A percentile compares a stretch with the other conserved stretches of the same genome.
These are phyloP conservation scores for Lactarius indigo DNA, from an alignment of 768 basidiomycete genomes.

Conservation along the genomic window DNA sequence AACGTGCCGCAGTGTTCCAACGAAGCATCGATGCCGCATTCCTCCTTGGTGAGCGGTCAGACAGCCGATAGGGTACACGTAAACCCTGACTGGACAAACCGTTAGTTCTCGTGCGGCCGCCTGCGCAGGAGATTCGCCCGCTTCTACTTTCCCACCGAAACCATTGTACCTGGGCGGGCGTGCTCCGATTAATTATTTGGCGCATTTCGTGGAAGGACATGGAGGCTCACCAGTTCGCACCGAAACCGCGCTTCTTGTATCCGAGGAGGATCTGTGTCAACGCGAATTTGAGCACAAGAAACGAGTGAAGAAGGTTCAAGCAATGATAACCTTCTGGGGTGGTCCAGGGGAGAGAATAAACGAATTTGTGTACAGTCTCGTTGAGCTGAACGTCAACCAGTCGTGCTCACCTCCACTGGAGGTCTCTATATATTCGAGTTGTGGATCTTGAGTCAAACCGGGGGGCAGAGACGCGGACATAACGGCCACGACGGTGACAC, in stretches of 20 bases:
- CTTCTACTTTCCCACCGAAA: slow-evolving; percentile 85
- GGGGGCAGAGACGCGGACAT: slow-evolving; percentile 11
- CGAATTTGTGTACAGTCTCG: slow-evolving; percentile 63
- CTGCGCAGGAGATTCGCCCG: slow-evolving; percentile 59
- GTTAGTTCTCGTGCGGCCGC: slow-evolving; percentile 77
- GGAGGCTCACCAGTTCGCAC: slow-evolving; percentile 47
- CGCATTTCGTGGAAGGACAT: background rate
- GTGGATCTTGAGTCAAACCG: background rate
- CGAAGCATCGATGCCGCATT: slow-evolving; percentile 68
- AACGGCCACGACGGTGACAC: background rate
- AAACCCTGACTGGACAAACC: slow-evolving; percentile 33
- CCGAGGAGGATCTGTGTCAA: slow-evolving; percentile 65
- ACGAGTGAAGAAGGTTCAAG: slow-evolving; percentile 17
- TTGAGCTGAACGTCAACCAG: slow-evolving; percentile 46
- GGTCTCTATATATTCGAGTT: slow-evolving; percentile 23
- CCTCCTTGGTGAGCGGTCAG: slow-evolving; percentile 54
- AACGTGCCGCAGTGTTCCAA: slow-evolving; percentile 62
- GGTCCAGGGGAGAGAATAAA: slow-evolving; percentile 51
- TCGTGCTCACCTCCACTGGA: slow-evolving; percentile 42
- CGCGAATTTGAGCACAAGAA: background rate
- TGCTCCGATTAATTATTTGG: background rate
- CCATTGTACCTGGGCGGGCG: slow-evolving; percentile 68
- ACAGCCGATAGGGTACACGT: too few relatives aligned
- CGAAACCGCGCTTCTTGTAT: slow-evolving; percentile 77
- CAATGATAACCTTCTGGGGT: slow-evolving; percentile 4